Evolutionary conservation across 2,329 filamentous ascomycete species (phyloP).

Genomic region (Paraphaeosphaeria sporulosa): DNA sequence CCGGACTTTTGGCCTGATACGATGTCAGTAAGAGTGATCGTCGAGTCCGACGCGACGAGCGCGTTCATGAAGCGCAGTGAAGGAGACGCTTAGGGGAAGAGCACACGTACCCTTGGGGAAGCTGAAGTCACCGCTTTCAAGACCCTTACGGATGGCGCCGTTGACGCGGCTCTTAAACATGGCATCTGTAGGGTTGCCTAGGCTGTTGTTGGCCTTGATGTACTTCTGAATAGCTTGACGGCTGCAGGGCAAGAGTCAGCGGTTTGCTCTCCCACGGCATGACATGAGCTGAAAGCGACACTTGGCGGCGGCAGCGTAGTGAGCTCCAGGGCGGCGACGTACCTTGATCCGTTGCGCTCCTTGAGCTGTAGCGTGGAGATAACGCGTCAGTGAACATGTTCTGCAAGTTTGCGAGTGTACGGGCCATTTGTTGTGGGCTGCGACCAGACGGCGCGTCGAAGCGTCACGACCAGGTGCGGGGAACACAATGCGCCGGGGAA

Average conservation of each 20-base stretch:
- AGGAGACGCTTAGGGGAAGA: conserved; percentile 8
- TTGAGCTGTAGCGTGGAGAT: conserved; percentile 64
- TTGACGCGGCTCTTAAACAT: conserved; percentile 81
- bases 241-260: conserved; percentile 56
- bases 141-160: conserved; percentile 81
- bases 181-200: conserved; percentile 61
- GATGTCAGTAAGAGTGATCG: conserved; percentile 33
- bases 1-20: conserved; percentile 71
- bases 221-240: conserved; percentile 80
- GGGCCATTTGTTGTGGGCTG: conserved; percentile 32
- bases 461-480: conserved; percentile 46
- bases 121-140: conserved; percentile 85
- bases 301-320: conserved; percentile 33
- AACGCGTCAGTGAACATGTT: conserved; percentile 57
- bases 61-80: conserved; percentile 11
- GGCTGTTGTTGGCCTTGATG: conserved; percentile 74
- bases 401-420: conserved; percentile 17
- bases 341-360: conserved; percentile 75
- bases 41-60: neutral
- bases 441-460: conserved; percentile 41
- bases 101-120: conserved; percentile 83
- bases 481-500: conserved; percentile 57
- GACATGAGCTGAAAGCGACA: conserved; percentile 34
- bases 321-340: conserved; percentile 48
- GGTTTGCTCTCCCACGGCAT: conserved; percentile 27